phyloP scores from a whole-genome alignment of 345 rosid species.

The Physaria fendleri region DNA sequence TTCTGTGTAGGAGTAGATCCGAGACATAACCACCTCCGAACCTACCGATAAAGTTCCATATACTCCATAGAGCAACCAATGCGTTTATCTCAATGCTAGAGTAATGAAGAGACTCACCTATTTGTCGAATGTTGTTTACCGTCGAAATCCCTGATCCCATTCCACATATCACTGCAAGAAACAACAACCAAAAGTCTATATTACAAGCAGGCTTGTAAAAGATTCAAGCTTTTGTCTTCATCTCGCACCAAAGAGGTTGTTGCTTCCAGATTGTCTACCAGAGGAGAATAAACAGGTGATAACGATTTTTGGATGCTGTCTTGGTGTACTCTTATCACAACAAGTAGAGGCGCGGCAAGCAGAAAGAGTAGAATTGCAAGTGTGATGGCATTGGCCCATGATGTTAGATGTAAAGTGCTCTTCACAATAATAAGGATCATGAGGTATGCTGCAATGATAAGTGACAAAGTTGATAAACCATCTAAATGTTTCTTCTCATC shows the following conservation, averaged over 20 bases:
- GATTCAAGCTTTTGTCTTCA: constrained; percentile 39
- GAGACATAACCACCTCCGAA: constrained; percentile 67
- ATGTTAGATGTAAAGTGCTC: constrained; percentile 43
- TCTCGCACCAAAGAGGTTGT: neutral
- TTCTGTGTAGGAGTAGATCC: constrained; percentile 46
- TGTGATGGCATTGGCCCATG: constrained; percentile 37
- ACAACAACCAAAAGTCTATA: constrained; percentile 62
- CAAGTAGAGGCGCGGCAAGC: constrained; percentile 45
- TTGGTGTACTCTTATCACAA: constrained; percentile 42
- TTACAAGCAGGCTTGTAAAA: constrained; percentile 46
- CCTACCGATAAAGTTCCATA: constrained; percentile 90
- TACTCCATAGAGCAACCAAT: constrained; percentile 55
- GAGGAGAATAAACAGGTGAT: constrained; percentile 4
- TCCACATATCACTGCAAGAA: constrained; percentile 67
- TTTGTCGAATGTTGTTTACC: constrained; percentile 68
- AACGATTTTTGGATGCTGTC: constrained; percentile 23
- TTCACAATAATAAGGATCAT: constrained; percentile 43
- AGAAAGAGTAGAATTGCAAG: constrained; percentile 45
- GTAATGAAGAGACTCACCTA: constrained; percentile 71
- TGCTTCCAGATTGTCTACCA: constrained; percentile 12
- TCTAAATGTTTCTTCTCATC: constrained; percentile 69
- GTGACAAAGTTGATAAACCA: constrained; percentile 57
- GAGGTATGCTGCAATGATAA: constrained; percentile 57
- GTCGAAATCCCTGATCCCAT: constrained; percentile 75
- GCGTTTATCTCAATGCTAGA: constrained; percentile 45